Conservation (phyloP, 202 grass and related monocot species). For the Brachypodium distachyon region DNA sequence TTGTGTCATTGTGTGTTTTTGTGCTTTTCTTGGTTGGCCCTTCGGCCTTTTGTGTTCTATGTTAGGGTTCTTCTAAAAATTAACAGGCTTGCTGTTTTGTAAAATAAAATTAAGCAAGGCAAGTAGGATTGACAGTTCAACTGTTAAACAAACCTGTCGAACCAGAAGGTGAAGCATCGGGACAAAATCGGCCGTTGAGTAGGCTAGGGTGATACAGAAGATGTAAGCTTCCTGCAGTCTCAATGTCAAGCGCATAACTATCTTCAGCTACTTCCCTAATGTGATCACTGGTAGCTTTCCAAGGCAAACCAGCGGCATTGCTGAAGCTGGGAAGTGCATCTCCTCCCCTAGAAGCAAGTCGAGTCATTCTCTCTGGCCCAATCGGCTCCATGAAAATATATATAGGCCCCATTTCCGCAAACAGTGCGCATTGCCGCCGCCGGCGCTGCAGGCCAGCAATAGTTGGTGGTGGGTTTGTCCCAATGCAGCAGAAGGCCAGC, state of each 20-base stretch:
- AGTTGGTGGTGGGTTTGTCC: constrained; percentile 74
- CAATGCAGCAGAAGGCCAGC: constrained; percentile 82
- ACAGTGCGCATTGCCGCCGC: constrained; percentile 62
- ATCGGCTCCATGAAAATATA: constrained; percentile 92
- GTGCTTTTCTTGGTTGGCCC: not conserved
- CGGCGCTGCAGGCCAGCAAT: constrained; percentile 58
- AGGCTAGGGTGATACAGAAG: constrained; percentile 87
- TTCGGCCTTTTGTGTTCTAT: not conserved
- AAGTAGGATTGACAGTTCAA: not conserved
- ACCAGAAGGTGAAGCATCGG: constrained; percentile 84
- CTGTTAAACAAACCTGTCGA: constrained; percentile 62
- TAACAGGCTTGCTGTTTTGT: not conserved
- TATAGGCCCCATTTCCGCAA: constrained; percentile 91
- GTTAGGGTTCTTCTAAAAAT: not conserved
- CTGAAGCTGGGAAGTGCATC: constrained; percentile 77
- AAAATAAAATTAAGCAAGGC: not conserved
- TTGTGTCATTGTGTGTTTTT: not conserved
- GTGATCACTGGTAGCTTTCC: constrained; percentile 58
- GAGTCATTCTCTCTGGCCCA: constrained; percentile 70
- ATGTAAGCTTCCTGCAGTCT: constrained; percentile 65
- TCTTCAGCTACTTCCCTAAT: constrained; percentile 59
- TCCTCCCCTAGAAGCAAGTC: constrained; percentile 73
- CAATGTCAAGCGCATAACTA: constrained; percentile 52
- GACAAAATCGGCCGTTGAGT: constrained; percentile 71
- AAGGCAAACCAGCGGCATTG: constrained; percentile 73